Base-by-base conservation (phyloP, 164 flowering plant species). In the Nymphaea colorata region DNA sequence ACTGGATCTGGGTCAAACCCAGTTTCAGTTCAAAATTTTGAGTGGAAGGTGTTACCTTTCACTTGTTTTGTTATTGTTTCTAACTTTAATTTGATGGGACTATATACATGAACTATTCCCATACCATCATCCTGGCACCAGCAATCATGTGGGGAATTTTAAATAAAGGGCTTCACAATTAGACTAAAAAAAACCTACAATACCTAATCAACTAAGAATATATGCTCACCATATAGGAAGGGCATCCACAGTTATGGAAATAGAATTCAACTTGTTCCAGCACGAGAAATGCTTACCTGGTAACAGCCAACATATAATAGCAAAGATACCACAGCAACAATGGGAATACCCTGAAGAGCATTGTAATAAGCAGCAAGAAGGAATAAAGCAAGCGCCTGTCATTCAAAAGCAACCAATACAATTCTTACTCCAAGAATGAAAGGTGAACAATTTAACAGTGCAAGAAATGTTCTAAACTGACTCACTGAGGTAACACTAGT, bases 281-380 rank as follows among this genome's bases (percentile, higher is more conserved):
- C 14, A 10, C 57, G 44, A 47, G 61, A 36, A 70, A 6, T 7
- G 41, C 51, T 42, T 68, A 85, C 96, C 88, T 91, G 97, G 79
- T 94, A 91, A 81, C 88, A 83, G 25, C 99, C 96, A 44, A 94
- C 96, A 66, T 90, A 91, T 25, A 94, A 85, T 68, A 94, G 93
- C 67, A 91, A 75, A 64, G 96, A 88, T 65, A 75, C 83, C 3
- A 91, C 97, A 64, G 97, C 96, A 68, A 91, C 82, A 44, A 85
- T 36, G 6, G 99, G 93, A 64, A 74, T 82, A 3, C 86, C 89
- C 73, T 82, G 84, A 41, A 91, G 91, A 81, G 85, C 71, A 71
- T 88, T 87, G 83, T 87, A 94, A 74, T 94, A 91, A 66, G 96
- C 91, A n/a, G 92, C 77, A 61, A 91, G 97, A 64, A 91, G 84